These are phyloP conservation scores for Tuber calosporum DNA, from an alignment of 495 filamentous ascomycete species.

Conservation along the genomic window DNA sequence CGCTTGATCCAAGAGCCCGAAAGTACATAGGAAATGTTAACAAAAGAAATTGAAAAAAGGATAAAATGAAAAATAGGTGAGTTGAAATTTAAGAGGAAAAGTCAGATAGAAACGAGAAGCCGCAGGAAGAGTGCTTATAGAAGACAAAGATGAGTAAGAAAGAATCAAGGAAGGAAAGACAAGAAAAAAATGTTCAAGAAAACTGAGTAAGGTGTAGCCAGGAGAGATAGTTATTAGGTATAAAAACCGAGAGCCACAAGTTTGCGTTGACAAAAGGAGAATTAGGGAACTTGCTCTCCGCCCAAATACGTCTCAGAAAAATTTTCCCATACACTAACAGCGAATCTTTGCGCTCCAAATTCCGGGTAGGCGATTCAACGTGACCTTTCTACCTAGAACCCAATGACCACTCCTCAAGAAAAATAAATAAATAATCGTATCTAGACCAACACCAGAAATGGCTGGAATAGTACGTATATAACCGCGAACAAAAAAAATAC, in stretches of 20 bases:
- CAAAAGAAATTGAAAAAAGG: constrained; percentile 2
- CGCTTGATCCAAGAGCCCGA: constrained; percentile 40
- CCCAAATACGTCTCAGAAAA: constrained; percentile 32
- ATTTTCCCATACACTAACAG: constrained; percentile 33
- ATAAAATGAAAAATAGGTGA: constrained; percentile 11
- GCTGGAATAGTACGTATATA: constrained; percentile 24
- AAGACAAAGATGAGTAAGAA: constrained; percentile 5
- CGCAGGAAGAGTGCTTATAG: not conserved
- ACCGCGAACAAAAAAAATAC: constrained; percentile 26
- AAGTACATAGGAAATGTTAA: constrained; percentile 6
- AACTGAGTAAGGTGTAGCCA: constrained; percentile 8
- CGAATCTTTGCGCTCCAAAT: constrained; percentile 33
- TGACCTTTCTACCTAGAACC: constrained; percentile 10
- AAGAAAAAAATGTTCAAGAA: constrained; percentile 39
- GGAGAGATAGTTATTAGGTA: constrained; percentile 19
- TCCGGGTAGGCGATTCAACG: constrained; percentile 9
- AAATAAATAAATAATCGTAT: not conserved
- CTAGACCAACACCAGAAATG: constrained; percentile 4
- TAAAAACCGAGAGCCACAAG: constrained; percentile 23
- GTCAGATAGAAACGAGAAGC: constrained; percentile 10
- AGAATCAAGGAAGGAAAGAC: constrained; percentile 17
- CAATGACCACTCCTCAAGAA: not conserved
- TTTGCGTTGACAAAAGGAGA: constrained; percentile 17
- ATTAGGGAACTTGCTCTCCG: constrained; percentile 35
- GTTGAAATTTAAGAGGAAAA: constrained; percentile 12